phyloP scores from a whole-genome alignment of 306 rosid genomes.

The Medicago ruthenica region DNA sequence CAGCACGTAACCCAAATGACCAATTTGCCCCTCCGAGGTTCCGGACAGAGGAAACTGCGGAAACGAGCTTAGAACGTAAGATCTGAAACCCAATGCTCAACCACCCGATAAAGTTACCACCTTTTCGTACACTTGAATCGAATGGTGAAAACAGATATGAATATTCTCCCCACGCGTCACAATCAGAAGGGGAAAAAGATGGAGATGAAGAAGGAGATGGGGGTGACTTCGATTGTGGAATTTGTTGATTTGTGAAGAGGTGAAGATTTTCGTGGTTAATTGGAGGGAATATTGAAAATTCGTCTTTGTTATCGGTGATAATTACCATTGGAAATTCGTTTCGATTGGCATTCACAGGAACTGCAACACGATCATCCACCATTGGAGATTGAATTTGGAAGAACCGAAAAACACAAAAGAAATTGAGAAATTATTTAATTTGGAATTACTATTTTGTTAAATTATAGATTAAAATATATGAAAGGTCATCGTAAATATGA shows the following conservation, averaged over 20 bases:
- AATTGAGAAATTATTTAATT: no score
- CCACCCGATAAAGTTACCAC: slow-evolving; percentile 44
- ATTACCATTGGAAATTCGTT: slow-evolving; percentile 30
- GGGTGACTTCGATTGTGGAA: slow-evolving; percentile 1
- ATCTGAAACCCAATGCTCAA: slow-evolving; percentile 48
- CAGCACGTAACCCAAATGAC: slow-evolving; percentile 50
- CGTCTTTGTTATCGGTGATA: slow-evolving; percentile 15
- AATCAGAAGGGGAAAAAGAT: slow-evolving; percentile 52
- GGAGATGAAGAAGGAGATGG: slow-evolving; percentile 13
- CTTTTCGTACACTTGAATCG: slow-evolving; percentile 41
- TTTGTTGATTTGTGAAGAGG: neutral
- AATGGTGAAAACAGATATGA: slow-evolving; percentile 6
- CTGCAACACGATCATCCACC: slow-evolving; percentile 20
- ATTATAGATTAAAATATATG: no score
- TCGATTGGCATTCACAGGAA: no score
- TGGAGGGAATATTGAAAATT: slow-evolving; percentile 44
- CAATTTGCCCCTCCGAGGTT: slow-evolving; percentile 40
- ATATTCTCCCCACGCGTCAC: slow-evolving; percentile 42
- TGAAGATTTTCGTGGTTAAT: slow-evolving; percentile 51
- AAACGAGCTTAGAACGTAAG: slow-evolving; percentile 54
- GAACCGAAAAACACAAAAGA: no score
- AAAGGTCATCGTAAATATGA: no score
- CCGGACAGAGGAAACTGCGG: slow-evolving; percentile 44
- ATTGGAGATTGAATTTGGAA: slow-evolving; percentile 5
- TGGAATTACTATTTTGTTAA: no score